A percentile compares a stretch with the other conserved stretches of the same genome.
phyloP scores from a whole-genome alignment of 345 rosid genomes.

The Aethionema arabicum region DNA sequence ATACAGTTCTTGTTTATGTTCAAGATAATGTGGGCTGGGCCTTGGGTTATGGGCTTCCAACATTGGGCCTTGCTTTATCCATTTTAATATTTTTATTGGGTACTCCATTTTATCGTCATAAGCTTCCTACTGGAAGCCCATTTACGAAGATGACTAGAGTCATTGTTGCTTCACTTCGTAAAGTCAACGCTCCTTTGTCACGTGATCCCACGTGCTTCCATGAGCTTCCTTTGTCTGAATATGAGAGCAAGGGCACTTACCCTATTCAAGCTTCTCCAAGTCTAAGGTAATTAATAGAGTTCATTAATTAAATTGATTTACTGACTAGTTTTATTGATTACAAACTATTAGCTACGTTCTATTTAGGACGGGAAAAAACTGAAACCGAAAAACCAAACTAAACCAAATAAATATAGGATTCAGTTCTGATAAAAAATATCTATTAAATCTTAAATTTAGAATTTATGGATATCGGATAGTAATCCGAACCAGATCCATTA shows the following conservation, averaged over 20 bases:
- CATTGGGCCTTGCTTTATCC: conserved; percentile 59
- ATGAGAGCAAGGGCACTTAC: conserved; percentile 44
- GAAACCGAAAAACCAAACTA: too few species aligned
- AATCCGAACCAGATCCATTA: too few species aligned
- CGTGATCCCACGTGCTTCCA: conserved; percentile 46
- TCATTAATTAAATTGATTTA: too few species aligned
- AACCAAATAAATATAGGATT: too few species aligned
- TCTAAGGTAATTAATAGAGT: conserved; percentile 45
- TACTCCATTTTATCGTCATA: conserved; percentile 68
- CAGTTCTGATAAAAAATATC: too few species aligned
- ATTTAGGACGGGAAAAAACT: too few species aligned
- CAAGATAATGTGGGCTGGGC: conserved; percentile 90
- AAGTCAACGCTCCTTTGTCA: conserved; percentile 48
- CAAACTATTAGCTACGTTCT: too few species aligned
- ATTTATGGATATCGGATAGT: too few species aligned
- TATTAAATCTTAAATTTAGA: too few species aligned
- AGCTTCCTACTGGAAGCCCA: conserved; percentile 66
- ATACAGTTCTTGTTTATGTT: conserved; percentile 71
- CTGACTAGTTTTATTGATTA: not conserved
- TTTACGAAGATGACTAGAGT: conserved; percentile 72
- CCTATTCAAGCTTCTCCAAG: conserved; percentile 64
- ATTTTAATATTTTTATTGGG: conserved; percentile 59
- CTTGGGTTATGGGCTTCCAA: conserved; percentile 73
- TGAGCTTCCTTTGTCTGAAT: conserved; percentile 56
- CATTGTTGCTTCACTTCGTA: conserved; percentile 61